Conservation (phyloP, 495 filamentous ascomycete genomes). For the Hypoxylon cercidicola region DNA sequence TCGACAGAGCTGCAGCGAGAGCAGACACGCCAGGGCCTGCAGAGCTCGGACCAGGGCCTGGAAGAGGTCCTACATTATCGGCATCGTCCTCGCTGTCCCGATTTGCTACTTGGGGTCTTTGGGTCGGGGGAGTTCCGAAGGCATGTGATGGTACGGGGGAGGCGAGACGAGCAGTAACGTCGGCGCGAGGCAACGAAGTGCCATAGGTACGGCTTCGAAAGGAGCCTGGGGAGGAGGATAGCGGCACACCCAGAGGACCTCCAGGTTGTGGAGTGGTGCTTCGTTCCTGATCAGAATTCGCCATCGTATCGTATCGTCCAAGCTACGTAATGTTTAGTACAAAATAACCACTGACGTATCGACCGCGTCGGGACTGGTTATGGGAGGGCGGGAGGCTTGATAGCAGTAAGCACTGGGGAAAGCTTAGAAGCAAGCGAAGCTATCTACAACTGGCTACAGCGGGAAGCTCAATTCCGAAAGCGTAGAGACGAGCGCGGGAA, state of each 20-base stretch:
- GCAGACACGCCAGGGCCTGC: constrained; percentile 79
- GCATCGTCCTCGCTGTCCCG: constrained; percentile 44
- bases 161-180: constrained; percentile 76
- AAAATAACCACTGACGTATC: constrained; percentile 23
- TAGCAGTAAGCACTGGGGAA: constrained; percentile 10
- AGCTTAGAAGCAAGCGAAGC: constrained; percentile 5
- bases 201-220: constrained; percentile 52
- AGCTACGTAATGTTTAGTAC: constrained; percentile 9
- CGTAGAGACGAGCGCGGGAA: background rate
- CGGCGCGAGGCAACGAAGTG: constrained; percentile 65
- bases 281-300: constrained; percentile 42
- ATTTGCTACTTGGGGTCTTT: constrained; percentile 29
- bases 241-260: constrained; percentile 50
- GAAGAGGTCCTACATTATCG: constrained; percentile 60
- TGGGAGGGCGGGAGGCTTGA: background rate
- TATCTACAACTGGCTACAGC: constrained; percentile 16
- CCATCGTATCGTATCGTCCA: constrained; percentile 28
- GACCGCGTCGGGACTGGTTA: constrained; percentile 9
- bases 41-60: constrained; percentile 59
- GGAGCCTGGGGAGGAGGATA: constrained; percentile 60
- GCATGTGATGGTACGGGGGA: constrained; percentile 71
- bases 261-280: constrained; percentile 43
- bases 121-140: constrained; percentile 59
- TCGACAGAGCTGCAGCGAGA: constrained; percentile 77
- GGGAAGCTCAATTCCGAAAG: constrained; percentile 22